phyloP scores from a whole-genome alignment of 768 basidiomycete species.

The Kwoniella sp. region DNA sequence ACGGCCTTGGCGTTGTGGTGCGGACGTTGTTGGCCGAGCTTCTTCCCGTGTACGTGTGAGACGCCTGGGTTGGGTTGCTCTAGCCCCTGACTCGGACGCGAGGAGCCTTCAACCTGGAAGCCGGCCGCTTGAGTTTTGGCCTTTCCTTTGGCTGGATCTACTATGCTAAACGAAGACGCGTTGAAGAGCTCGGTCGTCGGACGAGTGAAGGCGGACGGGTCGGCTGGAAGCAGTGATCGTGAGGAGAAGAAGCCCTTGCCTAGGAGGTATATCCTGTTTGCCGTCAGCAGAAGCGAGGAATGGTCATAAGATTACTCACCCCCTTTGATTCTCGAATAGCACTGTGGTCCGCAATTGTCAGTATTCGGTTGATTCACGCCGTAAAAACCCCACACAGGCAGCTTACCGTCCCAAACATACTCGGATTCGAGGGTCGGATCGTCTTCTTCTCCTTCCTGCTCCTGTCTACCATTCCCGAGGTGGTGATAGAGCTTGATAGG shows the following conservation, averaged over 20 bases:
- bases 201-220: slow-evolving; percentile 40
- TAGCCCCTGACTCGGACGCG: not conserved
- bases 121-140: too few species aligned
- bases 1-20: not conserved
- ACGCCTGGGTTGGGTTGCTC: too few species aligned
- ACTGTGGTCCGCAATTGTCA: too few species aligned
- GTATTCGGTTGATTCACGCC: not conserved
- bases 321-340: slow-evolving; percentile 44
- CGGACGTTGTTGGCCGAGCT: not conserved
- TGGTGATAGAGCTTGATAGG: slow-evolving; percentile 6
- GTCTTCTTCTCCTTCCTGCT: slow-evolving; percentile 8
- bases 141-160: not conserved
- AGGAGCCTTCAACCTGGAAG: too few species aligned
- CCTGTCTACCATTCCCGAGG: not conserved
- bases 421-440: slow-evolving; percentile 14
- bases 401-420: slow-evolving; percentile 46
- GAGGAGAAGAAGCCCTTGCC: slow-evolving; percentile 44
- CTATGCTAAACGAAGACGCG: slow-evolving; percentile 23
- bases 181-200: slow-evolving; percentile 26
- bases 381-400: too few species aligned
- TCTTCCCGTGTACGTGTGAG: too few species aligned
- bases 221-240: slow-evolving; percentile 29
- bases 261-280: slow-evolving; percentile 28
- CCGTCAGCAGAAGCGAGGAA: not conserved
- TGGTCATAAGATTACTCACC: too few species aligned